Conservation (phyloP, 164 flowering plant genomes). For the Akebia trifoliata region DNA sequence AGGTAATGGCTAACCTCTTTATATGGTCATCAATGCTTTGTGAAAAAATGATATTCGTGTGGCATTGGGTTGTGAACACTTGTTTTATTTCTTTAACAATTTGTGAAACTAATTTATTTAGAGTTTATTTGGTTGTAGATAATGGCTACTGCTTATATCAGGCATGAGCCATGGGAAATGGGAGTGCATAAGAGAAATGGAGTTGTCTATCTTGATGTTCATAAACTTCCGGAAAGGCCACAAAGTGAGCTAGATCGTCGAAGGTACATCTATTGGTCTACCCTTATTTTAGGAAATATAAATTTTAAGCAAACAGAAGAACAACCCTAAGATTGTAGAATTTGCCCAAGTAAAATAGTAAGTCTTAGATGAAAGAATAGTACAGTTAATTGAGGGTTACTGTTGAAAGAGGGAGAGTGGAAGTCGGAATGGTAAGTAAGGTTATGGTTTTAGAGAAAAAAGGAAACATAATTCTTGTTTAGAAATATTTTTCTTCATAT, state of each 20-base stretch:
- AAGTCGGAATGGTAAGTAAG: not conserved
- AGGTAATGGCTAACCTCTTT: constrained; percentile 45
- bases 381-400: not conserved
- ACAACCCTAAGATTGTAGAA: not conserved
- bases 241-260: constrained; percentile 75
- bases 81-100: not conserved
- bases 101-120: not conserved
- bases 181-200: constrained; percentile 99
- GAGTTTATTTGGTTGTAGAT: constrained; percentile 44
- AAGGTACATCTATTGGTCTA: constrained; percentile 42
- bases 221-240: constrained; percentile 88
- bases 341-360: not conserved
- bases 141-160: constrained; percentile 79
- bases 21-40: not conserved
- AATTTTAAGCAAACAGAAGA: not conserved
- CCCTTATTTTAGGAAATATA: not conserved
- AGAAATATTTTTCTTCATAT: not conserved
- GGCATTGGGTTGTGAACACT: not conserved
- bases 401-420: not conserved
- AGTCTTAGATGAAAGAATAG: not conserved
- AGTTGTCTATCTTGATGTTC: constrained; percentile 96
- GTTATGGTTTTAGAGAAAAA: not conserved
- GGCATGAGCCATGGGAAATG: constrained; percentile 98
- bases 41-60: not conserved
- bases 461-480: not conserved